Evolutionary conservation across 345 rosid species (phyloP), one percentile per base, ranked within the genome.

Genomic region (Brassica juncea): DNA sequence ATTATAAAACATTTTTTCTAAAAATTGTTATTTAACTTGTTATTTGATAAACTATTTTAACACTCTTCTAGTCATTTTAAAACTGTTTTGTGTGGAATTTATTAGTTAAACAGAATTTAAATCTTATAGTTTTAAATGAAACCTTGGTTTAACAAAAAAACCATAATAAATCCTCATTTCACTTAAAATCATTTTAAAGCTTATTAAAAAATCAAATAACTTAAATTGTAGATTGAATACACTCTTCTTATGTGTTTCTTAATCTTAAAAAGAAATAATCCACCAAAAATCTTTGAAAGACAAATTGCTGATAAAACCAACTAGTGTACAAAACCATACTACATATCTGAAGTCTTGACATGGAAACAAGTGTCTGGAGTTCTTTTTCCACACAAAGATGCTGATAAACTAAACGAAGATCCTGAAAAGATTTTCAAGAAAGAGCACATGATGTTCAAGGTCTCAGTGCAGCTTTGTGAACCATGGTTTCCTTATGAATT

Each of bases 401-500:
- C 72, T 79, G 67, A 73, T 66, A 79, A 73, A 12, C 66, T 34
- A 47, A 68, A 79, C 58, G 70, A 72, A 73, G 65, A 77, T 68
- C 47, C 47, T 47, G 27, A 64, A 42, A 71, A 14, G 60, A 71
- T 77, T 60, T 77, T 60, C 42, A 69, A 31, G 70, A 35, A 34
- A 34, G 27, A 54, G 25, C 27, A 9, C 19, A 47, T 10, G 57
- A 16, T 4, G 66, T 25, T 79, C 76, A 68, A 55, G 58, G 72
- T 71, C 82, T 89, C 88, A 94, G 77, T 79, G 89, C 95, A 23
- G 92, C 94, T 87, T 93, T 96, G 89, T 93, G 99, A 72, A 93
- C 93, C 98, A 93, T 96, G 76, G 97, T 96, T 84, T 96, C 99
- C 82, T 93, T 96, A 94, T 96, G 99, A 76, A 96, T 96, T 80